Percentiles rank a stretch among this genome's conserved stretches.
phyloP scores from a whole-genome alignment of 2,329 filamentous ascomycete genomes.

The Ophiostoma triangulosporum region DNA sequence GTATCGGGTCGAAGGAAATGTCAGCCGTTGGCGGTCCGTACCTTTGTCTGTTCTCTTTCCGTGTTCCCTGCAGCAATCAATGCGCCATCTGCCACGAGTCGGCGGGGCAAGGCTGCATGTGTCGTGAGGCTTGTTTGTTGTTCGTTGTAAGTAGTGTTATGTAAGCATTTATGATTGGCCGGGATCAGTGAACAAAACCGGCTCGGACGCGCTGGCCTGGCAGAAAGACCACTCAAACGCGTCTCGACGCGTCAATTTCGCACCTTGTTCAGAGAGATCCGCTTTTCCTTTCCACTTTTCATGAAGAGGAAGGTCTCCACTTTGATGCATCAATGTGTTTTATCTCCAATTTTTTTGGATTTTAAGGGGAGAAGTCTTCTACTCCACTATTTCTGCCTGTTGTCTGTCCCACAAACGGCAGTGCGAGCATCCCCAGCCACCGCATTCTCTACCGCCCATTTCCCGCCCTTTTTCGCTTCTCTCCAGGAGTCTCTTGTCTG shows the following conservation, averaged over 20 bases:
- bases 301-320: constrained; percentile 6
- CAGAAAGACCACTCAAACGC: not conserved
- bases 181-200: not conserved
- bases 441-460: not conserved
- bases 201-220: not conserved
- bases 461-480: constrained; percentile 1
- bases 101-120: not conserved
- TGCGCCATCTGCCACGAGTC: not conserved
- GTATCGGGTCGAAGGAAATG: not conserved
- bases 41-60: not conserved
- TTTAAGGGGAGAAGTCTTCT: too few relatives aligned
- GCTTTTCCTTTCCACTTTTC: not conserved
- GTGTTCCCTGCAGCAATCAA: not conserved
- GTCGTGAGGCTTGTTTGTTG: not conserved
- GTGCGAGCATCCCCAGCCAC: constrained; percentile 10
- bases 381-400: not conserved
- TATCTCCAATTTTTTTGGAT: too few relatives aligned
- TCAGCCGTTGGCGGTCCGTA: not conserved
- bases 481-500: not conserved
- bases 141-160: not conserved
- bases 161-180: constrained; percentile 8
- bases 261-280: not conserved
- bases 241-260: constrained; percentile 12
- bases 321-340: constrained; percentile 2
- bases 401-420: constrained; percentile 2